phyloP scores from a whole-genome alignment of 495 filamentous ascomycete species.

The Trichoderma virens region DNA sequence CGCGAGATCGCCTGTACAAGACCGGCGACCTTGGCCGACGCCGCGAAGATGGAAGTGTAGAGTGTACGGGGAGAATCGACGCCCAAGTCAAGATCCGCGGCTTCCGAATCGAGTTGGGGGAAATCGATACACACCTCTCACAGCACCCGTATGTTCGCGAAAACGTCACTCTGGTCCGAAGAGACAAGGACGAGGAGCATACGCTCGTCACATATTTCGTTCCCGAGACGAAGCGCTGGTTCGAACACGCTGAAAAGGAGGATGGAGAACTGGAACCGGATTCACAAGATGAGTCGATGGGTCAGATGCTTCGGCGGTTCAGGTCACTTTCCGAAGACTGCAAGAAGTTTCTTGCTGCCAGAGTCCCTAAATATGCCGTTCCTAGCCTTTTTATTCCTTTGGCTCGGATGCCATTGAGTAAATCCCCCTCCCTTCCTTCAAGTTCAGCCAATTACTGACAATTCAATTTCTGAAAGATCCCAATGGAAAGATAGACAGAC shows the following conservation, averaged over 20 bases:
- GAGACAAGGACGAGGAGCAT: constrained; percentile 73
- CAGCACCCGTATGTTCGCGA: constrained; percentile 65
- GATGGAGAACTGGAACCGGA: background rate
- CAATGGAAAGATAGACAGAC: constrained; percentile 76
- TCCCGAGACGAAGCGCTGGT: constrained; percentile 60
- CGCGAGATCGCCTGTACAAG: constrained; percentile 66
- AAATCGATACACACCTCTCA: constrained; percentile 71
- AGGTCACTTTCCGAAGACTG: constrained; percentile 48
- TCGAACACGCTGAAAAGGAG: constrained; percentile 41
- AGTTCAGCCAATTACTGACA: background rate
- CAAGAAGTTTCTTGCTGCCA: constrained; percentile 54
- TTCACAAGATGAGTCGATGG: constrained; percentile 27
- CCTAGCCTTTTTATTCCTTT: constrained; percentile 39
- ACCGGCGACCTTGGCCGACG: constrained; percentile 65
- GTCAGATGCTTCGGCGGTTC: constrained; percentile 46
- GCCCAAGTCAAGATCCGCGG: constrained; percentile 80
- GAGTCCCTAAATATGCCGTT: constrained; percentile 60
- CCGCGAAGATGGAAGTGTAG: constrained; percentile 55
- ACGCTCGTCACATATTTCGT: constrained; percentile 74
- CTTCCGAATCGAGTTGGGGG: constrained; percentile 74
- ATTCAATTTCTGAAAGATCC: constrained; percentile 43
- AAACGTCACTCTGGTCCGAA: constrained; percentile 64
- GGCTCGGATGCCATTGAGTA: constrained; percentile 59
- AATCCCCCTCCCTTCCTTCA: constrained; percentile 28
- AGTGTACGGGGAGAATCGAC: constrained; percentile 62